Evolutionary conservation across 345 rosid species (phyloP).

Genomic region (Nasturtium officinale): DNA sequence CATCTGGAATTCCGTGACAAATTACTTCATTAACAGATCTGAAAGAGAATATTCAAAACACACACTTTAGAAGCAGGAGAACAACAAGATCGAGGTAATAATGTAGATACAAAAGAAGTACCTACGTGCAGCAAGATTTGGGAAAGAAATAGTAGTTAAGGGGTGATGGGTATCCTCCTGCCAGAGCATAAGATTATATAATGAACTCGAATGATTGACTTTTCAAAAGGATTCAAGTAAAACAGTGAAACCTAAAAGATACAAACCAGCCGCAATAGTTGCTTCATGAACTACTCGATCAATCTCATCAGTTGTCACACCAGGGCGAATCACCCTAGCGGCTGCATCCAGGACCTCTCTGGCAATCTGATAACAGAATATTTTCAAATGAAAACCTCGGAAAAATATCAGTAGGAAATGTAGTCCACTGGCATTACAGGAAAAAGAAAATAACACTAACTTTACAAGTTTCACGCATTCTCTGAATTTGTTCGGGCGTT

Average conservation of each 20-base stretch:
- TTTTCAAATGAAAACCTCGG: conserved; percentile 4
- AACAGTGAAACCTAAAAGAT: neutral
- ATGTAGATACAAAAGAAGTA: conserved; percentile 50
- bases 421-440: neutral
- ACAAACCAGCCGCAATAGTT: conserved; percentile 79
- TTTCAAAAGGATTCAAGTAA: neutral
- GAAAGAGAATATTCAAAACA: conserved; percentile 39
- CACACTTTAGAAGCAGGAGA: conserved; percentile 18
- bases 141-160: conserved; percentile 94
- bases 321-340: conserved; percentile 73
- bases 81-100: conserved; percentile 13
- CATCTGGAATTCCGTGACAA: conserved; percentile 99
- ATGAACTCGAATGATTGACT: neutral
- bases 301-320: conserved; percentile 95
- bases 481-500: conserved; percentile 77
- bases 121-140: conserved; percentile 99
- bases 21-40: conserved; percentile 98
- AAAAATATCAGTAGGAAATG: neutral
- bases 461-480: conserved; percentile 88
- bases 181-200: conserved; percentile 24
- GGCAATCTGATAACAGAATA: conserved; percentile 57
- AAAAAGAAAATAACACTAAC: conserved; percentile 50
- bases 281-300: conserved; percentile 92
- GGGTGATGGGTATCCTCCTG: conserved; percentile 98
- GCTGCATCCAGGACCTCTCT: conserved; percentile 94